Base-by-base conservation (phyloP, 257 asterid genomes). In the Solanum chiquidenum region DNA sequence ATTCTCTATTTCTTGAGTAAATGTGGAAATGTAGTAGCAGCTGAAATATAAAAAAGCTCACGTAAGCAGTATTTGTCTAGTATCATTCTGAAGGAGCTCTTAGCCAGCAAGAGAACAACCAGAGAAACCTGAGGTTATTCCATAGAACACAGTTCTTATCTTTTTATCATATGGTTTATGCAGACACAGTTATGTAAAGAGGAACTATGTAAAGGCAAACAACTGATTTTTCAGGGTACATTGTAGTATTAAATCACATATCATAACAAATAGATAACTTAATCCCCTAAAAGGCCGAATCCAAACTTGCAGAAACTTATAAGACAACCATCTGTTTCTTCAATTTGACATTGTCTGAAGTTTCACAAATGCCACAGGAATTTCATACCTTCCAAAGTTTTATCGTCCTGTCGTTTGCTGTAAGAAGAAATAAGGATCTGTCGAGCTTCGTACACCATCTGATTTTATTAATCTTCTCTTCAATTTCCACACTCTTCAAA, bases 401-500 rank as follows among this genome's bases (percentile, higher is more conserved):
- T 87, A 95, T 92, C n/a, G 99, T 95, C 92, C 93, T 95, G 88
- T 94, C 94, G 55, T 96, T 96, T 49, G 98, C 88, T 25, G 99
- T 95, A 46, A 96, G 94, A 88, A 94, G n/a, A 84, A 89, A 90
- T 35, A 94, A 85, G 5, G 98, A 88, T 86, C 96, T 95, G 89
- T 92, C 92, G 21, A 93, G 89, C 12, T 93, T 62, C 9, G 90
- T 88, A 88, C 94, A 93, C 98, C 98, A 94, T 88, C 91, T 90
- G 73, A 95, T 88, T 88, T 92, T 91, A 77, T 92, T 95, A 88
- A 96, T 93, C 93, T 93, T 94, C 89, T 94, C 99, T 90, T 93
- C 99, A 87, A 96, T 95, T 92, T 96, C 99, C 89, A 93, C 79
- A 84, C 99, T 96, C 95, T 90, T 94, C 93, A 96, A 90, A 90